Percentiles rank a stretch among this genome's conserved stretches.
phyloP scores from a whole-genome alignment of 1,284 basidiomycete species.

The Leccinum pallidistipes region DNA sequence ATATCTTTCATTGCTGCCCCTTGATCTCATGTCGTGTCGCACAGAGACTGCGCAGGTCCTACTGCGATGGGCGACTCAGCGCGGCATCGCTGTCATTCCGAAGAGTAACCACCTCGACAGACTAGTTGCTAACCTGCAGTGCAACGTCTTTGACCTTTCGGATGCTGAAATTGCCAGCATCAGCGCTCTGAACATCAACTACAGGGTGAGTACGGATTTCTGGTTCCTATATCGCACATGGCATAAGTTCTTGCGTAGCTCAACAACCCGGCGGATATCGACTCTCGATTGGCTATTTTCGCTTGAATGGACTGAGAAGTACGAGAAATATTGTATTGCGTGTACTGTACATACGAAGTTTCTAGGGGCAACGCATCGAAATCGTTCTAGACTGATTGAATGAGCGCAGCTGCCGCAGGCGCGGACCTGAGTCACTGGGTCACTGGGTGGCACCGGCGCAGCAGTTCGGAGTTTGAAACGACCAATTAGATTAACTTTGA shows the following conservation, averaged over 20 bases:
- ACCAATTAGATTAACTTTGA: slow-evolving; percentile 14
- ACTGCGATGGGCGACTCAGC: slow-evolving; percentile 78
- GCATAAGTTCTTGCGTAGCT: slow-evolving; percentile 40
- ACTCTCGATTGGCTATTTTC: slow-evolving; percentile 64
- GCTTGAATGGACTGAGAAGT: slow-evolving; percentile 42
- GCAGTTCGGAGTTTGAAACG: slow-evolving; percentile 46
- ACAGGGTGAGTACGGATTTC: slow-evolving; percentile 47
- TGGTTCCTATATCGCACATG: not conserved
- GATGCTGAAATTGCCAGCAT: slow-evolving; percentile 61
- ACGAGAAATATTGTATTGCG: not conserved
- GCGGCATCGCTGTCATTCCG: slow-evolving; percentile 76
- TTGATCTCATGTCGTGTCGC: slow-evolving; percentile 7
- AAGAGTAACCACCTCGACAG: slow-evolving; percentile 62
- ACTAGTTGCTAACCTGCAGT: slow-evolving; percentile 60
- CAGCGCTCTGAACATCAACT: slow-evolving; percentile 60
- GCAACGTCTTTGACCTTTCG: slow-evolving; percentile 57
- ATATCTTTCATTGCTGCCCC: not conserved
- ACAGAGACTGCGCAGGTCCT: slow-evolving; percentile 62
- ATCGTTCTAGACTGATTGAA: not conserved
- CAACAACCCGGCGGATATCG: slow-evolving; percentile 70
- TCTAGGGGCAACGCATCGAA: not conserved
- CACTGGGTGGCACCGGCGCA: slow-evolving; percentile 20
- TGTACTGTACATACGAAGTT: slow-evolving; percentile 3
- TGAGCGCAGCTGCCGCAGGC: slow-evolving; percentile 3
- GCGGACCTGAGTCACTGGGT: not conserved